These are phyloP conservation scores for Rhizopus delemar DNA, from an alignment of 371 early-diverging fungal genomes.

Conservation along the genomic window DNA sequence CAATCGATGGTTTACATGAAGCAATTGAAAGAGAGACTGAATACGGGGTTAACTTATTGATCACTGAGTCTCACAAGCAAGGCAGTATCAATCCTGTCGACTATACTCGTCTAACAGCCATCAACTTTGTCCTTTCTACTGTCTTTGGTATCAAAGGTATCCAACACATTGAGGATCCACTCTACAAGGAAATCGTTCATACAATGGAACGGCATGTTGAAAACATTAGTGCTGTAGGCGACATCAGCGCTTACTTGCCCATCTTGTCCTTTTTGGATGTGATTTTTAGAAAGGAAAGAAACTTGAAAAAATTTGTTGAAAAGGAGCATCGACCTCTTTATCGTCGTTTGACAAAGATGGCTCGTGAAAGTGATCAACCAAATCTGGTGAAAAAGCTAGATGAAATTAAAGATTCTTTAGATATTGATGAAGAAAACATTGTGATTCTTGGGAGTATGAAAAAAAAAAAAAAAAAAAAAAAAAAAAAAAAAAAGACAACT, in stretches of 20 bases:
- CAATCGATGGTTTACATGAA: conserved; percentile 1
- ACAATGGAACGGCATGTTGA: background rate
- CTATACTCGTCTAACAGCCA: conserved; percentile 8
- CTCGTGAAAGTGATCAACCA: conserved; percentile 9
- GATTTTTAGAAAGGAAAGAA: conserved; percentile 10
- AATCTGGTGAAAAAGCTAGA: conserved; percentile 20
- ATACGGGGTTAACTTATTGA: conserved; percentile 4
- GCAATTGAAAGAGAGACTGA: conserved; percentile 10
- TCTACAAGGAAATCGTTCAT: conserved; percentile 14
- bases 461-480: background rate
- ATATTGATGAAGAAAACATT: conserved; percentile 20
- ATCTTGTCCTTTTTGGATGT: conserved; percentile 19
- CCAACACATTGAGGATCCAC: conserved; percentile 5
- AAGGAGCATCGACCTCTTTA: background rate
- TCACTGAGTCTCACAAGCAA: conserved; percentile 1
- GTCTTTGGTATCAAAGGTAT: conserved; percentile 11
- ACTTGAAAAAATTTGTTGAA: conserved; percentile 1
- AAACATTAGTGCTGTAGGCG: background rate
- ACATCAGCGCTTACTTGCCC: conserved; percentile 12
- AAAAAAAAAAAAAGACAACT: background rate
- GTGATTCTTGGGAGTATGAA: conserved; percentile 24
- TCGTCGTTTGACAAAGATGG: conserved; percentile 3
- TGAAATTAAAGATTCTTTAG: conserved; percentile 10
- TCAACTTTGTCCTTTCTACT: conserved; percentile 13
- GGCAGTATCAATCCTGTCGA: conserved; percentile 12